Conservation (phyloP, 495 filamentous ascomycete species). For the Daldinia vernicosa region DNA sequence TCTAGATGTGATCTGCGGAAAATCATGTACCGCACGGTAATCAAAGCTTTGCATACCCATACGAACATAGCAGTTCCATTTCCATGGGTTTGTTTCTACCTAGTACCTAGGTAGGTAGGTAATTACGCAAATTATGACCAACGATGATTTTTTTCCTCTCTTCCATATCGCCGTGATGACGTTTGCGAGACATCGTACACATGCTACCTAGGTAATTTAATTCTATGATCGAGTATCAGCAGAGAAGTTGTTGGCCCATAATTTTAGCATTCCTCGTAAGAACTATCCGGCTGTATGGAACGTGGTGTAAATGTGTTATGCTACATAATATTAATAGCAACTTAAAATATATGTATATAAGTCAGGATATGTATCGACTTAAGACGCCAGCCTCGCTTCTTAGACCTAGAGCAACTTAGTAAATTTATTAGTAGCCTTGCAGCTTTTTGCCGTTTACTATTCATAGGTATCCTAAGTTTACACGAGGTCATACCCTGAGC, state of each 20-base stretch:
- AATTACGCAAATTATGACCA: slow-evolving; percentile 31
- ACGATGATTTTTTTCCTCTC: slow-evolving; percentile 8
- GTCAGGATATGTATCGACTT: background rate
- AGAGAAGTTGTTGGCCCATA: slow-evolving; percentile 11
- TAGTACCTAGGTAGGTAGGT: slow-evolving; percentile 22
- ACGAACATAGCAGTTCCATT: slow-evolving; percentile 2
- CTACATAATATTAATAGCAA: background rate
- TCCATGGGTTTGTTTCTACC: slow-evolving; percentile 15
- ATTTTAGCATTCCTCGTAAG: slow-evolving; percentile 1
- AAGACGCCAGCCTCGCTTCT: slow-evolving; percentile 2
- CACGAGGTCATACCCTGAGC: slow-evolving; percentile 2
- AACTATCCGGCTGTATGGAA: background rate
- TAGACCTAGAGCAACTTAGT: background rate
- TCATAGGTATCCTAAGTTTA: background rate
- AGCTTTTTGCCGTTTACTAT: slow-evolving; percentile 7
- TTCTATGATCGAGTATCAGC: slow-evolving; percentile 5
- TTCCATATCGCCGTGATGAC: slow-evolving; percentile 28
- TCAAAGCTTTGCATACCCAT: slow-evolving; percentile 7
- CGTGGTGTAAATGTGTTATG: background rate
- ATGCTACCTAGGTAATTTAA: background rate
- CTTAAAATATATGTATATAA: background rate
- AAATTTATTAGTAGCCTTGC: slow-evolving; percentile 19
- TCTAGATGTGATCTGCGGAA: slow-evolving; percentile 40
- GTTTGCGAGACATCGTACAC: slow-evolving; percentile 2
- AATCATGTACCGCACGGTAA: slow-evolving; percentile 37